Base-by-base conservation (phyloP, 306 rosid species). In the Abrus pulchellus region DNA sequence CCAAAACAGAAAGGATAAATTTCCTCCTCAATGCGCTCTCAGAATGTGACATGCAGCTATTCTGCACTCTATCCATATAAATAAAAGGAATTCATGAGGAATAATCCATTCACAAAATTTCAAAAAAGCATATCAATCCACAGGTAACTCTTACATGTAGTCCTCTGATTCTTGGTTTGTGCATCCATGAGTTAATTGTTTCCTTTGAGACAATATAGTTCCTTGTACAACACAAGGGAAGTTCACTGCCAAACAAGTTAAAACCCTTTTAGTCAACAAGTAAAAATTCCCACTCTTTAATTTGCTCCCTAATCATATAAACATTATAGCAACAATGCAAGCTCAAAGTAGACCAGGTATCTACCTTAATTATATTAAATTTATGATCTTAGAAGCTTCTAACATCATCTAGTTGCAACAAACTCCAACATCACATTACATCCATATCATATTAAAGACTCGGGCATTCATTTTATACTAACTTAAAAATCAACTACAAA, bases 11-110 rank as follows among this genome's bases (percentile, higher is more conserved):
- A 50, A 89, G 50, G 44, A 92, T 33, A 78, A 93, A 80, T 83
- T 85, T 88, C 83, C 98, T 88, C 81, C 91, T 90, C 53, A 88
- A 80, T 73, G 80, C 76, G 54, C 75, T 87, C 27, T 81, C 87
- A 47, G 80, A 62, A 74, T 50, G 80, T 36, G 76, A 75, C 49
- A 28, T 40, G 74, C 41, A 80, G 10, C 82, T 60, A 59, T 79
- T 82, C 83, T 85, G 70, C 76, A 34, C 56, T 69, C 97, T 90
- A 67, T 72, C 36, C 83, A 75, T 47, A 75, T 36, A 86, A 20
- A 48, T 29, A 75, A 74, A 86, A 73, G 60, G 28, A 64, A 81
- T 48, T 9, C 52, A 73, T 38, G 9, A 36, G n/a, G 34, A 14
- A 52, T 6, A 48, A 62, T 49, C 75, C 70, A 66, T 78, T 68